These are phyloP conservation scores for Penicillium hordei DNA, from an alignment of 2,329 filamentous ascomycete genomes.

Conservation along the genomic window DNA sequence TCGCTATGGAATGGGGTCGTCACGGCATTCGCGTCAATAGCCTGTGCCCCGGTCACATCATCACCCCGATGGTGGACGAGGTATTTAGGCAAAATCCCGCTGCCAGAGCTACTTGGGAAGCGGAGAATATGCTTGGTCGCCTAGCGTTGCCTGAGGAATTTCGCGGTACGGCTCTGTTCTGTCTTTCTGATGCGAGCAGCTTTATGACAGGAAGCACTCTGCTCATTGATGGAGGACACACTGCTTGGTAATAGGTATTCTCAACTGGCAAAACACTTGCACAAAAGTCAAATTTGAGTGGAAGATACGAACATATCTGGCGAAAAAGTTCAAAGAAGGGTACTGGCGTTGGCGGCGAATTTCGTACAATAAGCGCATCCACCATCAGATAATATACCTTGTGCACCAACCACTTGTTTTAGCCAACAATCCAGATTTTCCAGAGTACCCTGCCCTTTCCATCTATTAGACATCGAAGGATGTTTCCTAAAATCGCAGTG, in stretches of 20 bases:
- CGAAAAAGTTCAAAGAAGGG: neutral
- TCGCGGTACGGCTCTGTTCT: conserved; percentile 65
- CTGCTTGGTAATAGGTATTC: conserved; percentile 39
- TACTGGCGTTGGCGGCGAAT: neutral
- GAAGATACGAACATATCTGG: neutral
- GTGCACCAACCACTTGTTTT: neutral
- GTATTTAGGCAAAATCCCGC: conserved; percentile 77
- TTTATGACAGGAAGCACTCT: conserved; percentile 71
- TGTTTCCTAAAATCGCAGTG: neutral
- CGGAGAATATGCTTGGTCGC: conserved; percentile 54
- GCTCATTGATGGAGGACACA: conserved; percentile 70
- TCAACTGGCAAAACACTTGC: neutral
- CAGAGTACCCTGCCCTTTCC: neutral
- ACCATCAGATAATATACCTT: neutral
- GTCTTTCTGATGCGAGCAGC: conserved; percentile 65
- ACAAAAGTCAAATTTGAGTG: neutral
- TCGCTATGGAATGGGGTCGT: conserved; percentile 56
- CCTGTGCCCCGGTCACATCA: conserved; percentile 55
- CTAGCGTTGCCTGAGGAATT: conserved; percentile 59
- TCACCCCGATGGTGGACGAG: conserved; percentile 74
- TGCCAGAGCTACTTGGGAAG: conserved; percentile 43
- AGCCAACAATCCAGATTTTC: neutral
- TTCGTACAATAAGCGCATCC: neutral
- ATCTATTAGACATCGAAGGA: neutral
- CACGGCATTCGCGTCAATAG: conserved; percentile 56